Base-by-base conservation (phyloP, 1,284 basidiomycete species). In the Cutaneotrichosporon cavernicola region DNA sequence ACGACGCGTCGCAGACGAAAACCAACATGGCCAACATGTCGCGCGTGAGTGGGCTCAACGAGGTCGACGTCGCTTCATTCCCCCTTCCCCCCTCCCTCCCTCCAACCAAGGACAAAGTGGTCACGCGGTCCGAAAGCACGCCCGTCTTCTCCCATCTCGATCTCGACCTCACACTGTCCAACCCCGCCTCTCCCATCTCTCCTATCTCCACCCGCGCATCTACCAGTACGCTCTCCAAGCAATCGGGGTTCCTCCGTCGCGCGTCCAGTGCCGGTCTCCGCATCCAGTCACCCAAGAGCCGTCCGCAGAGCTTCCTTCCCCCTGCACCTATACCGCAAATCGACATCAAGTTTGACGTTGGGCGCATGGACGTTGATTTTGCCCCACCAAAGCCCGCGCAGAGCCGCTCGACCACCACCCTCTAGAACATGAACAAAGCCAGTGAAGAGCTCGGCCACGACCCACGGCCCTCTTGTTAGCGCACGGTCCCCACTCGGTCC, bases 311-410 rank as follows among this genome's bases (percentile, higher is more conserved):
- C 46, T 16, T 49, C 18, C 43, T 47, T 30, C 40, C 56, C 46
- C 43, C 30, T 3, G 5, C 56, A 9, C 43, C 38, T 30, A 36
- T 40, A 40, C 56, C 56, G 2, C 36, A 58, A 30, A 58, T 58
- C 46, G 56, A 58, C n/a, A 26, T 58, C n/a, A n/a, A 47, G 46
- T 58, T 58, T n/a, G 56, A 58, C 56, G 56, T 58, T 11, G 56
- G 56, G 1, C 16, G 56, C 43, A 58, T 58, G 31, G 56, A 58
- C 43, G 26, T 58, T 26, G 56, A 58, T 43, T 46, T 58, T n/a
- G 38, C 47, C 21, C 38, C 22, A 13, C 16, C 16, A n/a, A 43
- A 56, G 36, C 49, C 49, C 16, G 16, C 46, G 49, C 18, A 30
- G 18, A 46, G 43, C 43, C 51, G 30, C 51, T 34, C 31, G 14